Conservation (phyloP, 441 rosid genomes). For the Croton setiger region DNA sequence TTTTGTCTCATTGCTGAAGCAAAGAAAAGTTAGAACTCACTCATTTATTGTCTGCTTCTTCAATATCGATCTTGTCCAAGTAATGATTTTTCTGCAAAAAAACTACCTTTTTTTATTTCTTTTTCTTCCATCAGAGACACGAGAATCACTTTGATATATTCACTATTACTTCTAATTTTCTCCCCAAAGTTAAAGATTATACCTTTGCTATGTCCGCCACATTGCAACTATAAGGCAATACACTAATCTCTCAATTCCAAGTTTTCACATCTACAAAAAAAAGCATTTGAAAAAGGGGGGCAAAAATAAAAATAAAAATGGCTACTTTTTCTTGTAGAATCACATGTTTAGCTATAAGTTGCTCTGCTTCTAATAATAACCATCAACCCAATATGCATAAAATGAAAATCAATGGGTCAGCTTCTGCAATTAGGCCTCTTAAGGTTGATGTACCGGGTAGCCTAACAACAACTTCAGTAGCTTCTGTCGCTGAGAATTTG, state of each 20-base stretch:
- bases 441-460: constrained; percentile 22
- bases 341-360: constrained; percentile 19
- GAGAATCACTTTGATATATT: constrained; percentile 16
- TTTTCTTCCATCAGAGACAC: not conserved
- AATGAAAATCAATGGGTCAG: constrained; percentile 29
- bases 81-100: not conserved
- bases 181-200: not conserved
- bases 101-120: not conserved
- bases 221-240: constrained; percentile 26
- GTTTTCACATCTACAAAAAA: constrained; percentile 13
- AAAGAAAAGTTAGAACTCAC: not conserved
- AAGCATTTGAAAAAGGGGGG: not conserved
- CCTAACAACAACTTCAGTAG: constrained; percentile 25
- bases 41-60: not conserved
- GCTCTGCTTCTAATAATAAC: constrained; percentile 21
- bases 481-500: constrained; percentile 29
- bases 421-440: constrained; percentile 6
- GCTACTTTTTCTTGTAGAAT: constrained; percentile 32
- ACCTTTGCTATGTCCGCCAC: constrained; percentile 26
- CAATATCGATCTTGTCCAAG: constrained; percentile 22
- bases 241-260: constrained; percentile 31
- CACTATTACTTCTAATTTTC: constrained; percentile 19
- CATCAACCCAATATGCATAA: constrained; percentile 29
- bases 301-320: constrained; percentile 16
- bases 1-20: not conserved